Conservation (phyloP, 169 alveolate species). For the Eimeria falciformis region DNA sequence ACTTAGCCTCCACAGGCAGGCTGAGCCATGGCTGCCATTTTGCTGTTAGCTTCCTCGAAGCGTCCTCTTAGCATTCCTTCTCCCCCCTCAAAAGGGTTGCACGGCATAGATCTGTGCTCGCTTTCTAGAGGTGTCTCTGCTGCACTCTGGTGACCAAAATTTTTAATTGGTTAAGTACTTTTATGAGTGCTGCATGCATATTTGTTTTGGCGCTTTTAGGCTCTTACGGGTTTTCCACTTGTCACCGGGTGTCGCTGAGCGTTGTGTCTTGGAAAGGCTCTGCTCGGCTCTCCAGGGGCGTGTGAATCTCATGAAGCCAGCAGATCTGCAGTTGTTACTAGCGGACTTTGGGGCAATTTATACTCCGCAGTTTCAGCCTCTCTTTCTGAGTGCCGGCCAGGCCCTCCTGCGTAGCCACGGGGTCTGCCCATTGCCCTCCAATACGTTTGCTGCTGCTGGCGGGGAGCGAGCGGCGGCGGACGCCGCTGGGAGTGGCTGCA, state of each 20-base stretch:
- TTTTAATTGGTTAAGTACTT: no score
- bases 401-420: conserved; percentile 16
- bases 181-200: no score
- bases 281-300: conserved; percentile 42
- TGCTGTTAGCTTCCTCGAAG: background rate
- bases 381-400: conserved; percentile 36
- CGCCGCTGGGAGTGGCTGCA: background rate
- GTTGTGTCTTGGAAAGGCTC: conserved; percentile 3
- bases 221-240: conserved; percentile 40
- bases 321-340: conserved; percentile 51
- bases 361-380: conserved; percentile 51
- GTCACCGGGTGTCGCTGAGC: conserved; percentile 57
- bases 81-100: background rate
- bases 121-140: no score
- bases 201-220: background rate
- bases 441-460: no score
- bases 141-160: no score
- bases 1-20: conserved; percentile 61
- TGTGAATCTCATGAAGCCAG: conserved; percentile 5
- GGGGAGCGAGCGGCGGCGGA: background rate
- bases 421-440: no score
- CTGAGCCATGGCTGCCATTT: background rate
- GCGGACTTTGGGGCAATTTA: conserved; percentile 50
- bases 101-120: no score
- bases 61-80: background rate